phyloP scores from a whole-genome alignment of 2,329 filamentous ascomycete species.

The Zopfia rhizophila region DNA sequence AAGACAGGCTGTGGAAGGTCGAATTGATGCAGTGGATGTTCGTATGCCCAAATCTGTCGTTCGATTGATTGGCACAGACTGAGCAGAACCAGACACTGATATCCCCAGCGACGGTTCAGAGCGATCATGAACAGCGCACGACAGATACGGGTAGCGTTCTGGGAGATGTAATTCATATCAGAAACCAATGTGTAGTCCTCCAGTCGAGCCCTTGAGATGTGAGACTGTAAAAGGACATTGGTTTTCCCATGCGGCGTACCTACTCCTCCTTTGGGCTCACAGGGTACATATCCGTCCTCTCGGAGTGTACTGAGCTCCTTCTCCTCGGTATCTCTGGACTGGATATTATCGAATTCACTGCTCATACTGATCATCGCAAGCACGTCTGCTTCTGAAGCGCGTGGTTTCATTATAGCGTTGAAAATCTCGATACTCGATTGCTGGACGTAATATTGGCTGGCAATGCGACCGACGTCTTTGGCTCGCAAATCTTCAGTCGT shows the following conservation, averaged over 20 bases:
- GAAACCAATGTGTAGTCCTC: conserved; percentile 95
- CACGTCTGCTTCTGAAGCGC: conserved; percentile 89
- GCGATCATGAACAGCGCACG: conserved; percentile 97
- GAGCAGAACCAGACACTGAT: conserved; percentile 90
- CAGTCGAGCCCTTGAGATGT: conserved; percentile 86
- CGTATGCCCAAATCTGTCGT: conserved; percentile 92
- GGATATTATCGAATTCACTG: conserved; percentile 97
- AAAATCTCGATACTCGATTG: conserved; percentile 96
- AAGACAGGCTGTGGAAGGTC: conserved; percentile 86
- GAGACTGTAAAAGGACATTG: conserved; percentile 92
- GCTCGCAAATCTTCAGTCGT: conserved; percentile 89
- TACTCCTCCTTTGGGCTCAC: conserved; percentile 77
- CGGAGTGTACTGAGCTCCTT: conserved; percentile 83
- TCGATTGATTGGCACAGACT: conserved; percentile 97
- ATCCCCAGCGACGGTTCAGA: conserved; percentile 92
- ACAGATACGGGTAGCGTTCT: conserved; percentile 94
- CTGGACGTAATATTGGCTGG: conserved; percentile 95
- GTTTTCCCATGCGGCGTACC: conserved; percentile 85
- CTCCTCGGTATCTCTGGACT: conserved; percentile 88
- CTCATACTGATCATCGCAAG: conserved; percentile 98
- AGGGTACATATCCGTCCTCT: conserved; percentile 72
- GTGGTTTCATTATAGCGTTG: conserved; percentile 91
- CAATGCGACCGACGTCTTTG: conserved; percentile 96
- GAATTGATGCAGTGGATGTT: conserved; percentile 95
- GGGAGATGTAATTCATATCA: conserved; percentile 92